Evolutionary conservation across 192 early-diverging fungal genomes (phyloP), one percentile per base, ranked within the genome.

Genomic region (Phlyctochytrium bullatum): DNA sequence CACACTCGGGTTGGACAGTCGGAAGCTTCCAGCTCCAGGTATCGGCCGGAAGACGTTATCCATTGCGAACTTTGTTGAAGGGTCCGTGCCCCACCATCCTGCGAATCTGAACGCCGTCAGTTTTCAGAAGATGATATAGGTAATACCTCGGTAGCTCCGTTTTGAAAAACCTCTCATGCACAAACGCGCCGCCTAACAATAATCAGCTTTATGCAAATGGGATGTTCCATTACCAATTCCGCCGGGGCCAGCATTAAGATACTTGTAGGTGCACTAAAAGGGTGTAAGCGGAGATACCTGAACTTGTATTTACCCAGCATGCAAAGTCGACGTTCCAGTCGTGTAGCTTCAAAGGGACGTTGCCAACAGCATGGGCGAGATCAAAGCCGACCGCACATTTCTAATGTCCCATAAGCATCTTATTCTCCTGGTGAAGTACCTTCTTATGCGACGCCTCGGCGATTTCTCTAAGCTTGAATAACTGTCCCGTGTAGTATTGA

Each of bases 311-410:
- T 23, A 68, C 20, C 96, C 96, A 98, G 71, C 88, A 90, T 12
- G 96, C 97, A 88, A 97, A 97, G 72, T 99, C 97, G 12, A 95
- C 93, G 34, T 88, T 80, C 97, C 97, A 99, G 72, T 94, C 93
- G 76, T 97, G 93, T 65, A 99, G 77, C 36, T 84, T 67, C 54
- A 97, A 74, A 33, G 88, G 88, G 0, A 96, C 87, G 81, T 99
- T 99, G 35, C 97, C 97, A 12, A 84, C 93, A 1, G 95, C 97
- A 68, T 99, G 97, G 0, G 95, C 93, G 58, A 99, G 82, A 75
- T 99, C 95, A 80, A 88, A 96, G 1, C 93, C 97, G 2, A 97
- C 93, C 40, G 94, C 25, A 10, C 54, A 14, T 14, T 25, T 50
- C 40, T 50, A 50, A 50, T 50, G 40, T 50, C 40, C 40, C n/a